phyloP scores from a whole-genome alignment of 371 early-diverging fungal species.

The Mortierella sp. region DNA sequence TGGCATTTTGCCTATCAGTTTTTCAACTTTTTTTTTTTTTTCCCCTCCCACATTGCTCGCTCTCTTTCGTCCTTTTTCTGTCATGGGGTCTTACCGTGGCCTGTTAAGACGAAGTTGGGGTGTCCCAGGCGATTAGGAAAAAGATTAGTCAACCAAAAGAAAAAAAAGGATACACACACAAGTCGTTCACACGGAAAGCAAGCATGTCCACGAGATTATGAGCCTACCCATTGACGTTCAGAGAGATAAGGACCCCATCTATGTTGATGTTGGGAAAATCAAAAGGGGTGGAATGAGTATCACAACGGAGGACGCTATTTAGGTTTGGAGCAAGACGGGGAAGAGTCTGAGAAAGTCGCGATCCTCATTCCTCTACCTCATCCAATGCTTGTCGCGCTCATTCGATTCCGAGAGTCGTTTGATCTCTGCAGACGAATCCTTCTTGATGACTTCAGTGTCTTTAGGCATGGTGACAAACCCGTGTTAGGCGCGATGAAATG shows the following conservation, averaged over 20 bases:
- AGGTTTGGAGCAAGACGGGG: background rate
- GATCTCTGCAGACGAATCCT: conserved; percentile 32
- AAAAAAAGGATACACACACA: no score
- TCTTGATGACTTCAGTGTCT: background rate
- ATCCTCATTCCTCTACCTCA: conserved; percentile 18
- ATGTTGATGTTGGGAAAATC: background rate
- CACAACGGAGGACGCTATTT: background rate
- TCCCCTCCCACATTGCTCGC: no score
- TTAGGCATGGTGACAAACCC: conserved; percentile 1
- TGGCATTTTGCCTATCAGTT: no score
- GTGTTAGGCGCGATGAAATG: background rate
- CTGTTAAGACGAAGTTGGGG: background rate
- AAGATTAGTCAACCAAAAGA: no score
- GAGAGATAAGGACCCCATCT: conserved; percentile 55
- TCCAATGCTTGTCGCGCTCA: conserved; percentile 46
- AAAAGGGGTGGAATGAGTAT: background rate
- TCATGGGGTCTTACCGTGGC: conserved; percentile 6
- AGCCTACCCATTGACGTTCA: conserved; percentile 52
- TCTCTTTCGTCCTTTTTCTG: background rate
- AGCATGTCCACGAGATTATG: no score
- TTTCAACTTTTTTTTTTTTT: no score
- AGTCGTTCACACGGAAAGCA: no score
- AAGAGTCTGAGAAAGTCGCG: no score
- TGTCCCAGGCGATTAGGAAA: no score
- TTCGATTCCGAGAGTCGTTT: conserved; percentile 27